These are phyloP conservation scores for Moricandia moricandioides DNA, from an alignment of 345 rosid species.

Conservation along the genomic window DNA sequence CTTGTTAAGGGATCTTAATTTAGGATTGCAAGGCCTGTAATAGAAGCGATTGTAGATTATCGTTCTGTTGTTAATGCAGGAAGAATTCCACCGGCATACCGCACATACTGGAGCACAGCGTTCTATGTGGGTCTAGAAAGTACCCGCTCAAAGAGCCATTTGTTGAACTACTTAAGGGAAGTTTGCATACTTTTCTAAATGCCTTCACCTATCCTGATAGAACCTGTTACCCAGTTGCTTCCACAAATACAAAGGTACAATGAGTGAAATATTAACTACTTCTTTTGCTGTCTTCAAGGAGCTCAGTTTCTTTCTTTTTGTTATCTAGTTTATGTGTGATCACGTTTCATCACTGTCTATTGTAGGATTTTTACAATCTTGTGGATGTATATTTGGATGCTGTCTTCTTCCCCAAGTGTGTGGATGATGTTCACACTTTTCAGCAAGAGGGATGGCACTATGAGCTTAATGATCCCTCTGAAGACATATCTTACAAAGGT, in stretches of 20 bases:
- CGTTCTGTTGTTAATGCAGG: conserved; percentile 48
- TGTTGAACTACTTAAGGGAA: conserved; percentile 91
- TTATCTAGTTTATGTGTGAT: not conserved
- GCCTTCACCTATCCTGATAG: conserved; percentile 98
- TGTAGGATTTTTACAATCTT: conserved; percentile 90
- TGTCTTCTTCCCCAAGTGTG: conserved; percentile 96
- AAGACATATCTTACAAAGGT: conserved; percentile 94
- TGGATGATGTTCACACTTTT: conserved; percentile 81
- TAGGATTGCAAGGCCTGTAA: not conserved
- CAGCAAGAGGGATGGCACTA: conserved; percentile 99
- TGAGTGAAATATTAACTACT: not conserved
- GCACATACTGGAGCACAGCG: conserved; percentile 95
- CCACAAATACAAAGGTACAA: conserved; percentile 82
- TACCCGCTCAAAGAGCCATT: conserved; percentile 97
- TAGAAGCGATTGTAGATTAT: not conserved
- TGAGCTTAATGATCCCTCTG: conserved; percentile 82
- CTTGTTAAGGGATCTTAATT: not conserved
- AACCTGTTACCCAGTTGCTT: conserved; percentile 97
- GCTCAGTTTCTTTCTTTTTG: not conserved
- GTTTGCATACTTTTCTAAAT: conserved; percentile 87
- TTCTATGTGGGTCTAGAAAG: conserved; percentile 92
- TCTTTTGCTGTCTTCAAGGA: not conserved
- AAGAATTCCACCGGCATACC: conserved; percentile 97
- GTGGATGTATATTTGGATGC: conserved; percentile 98
- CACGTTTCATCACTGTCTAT: conserved; percentile 35